Percentiles rank a stretch among this genome's conserved stretches.
Conservation (phyloP, 2,329 filamentous ascomycete species). For the Calonectria pseudoreteaudii region DNA sequence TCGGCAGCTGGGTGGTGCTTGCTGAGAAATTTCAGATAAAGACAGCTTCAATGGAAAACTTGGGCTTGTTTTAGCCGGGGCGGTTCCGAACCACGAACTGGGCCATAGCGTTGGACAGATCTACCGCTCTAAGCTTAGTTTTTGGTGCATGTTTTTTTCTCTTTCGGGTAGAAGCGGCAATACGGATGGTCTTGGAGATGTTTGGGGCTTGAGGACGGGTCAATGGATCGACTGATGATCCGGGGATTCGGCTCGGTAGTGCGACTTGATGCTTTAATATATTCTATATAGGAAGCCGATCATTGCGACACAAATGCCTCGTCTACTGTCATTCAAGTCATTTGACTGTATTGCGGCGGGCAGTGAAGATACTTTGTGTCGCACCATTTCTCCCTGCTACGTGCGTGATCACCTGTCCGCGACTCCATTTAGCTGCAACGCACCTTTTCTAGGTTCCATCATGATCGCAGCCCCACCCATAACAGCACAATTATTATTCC, state of each 20-base stretch:
- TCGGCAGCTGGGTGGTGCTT: not conserved
- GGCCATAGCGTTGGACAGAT: not conserved
- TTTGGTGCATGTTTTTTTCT: not conserved
- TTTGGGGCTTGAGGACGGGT: not conserved
- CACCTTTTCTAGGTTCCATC: not conserved
- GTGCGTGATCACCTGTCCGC: too few species aligned
- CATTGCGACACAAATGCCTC: not conserved
- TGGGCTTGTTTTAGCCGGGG: not conserved
- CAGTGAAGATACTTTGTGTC: not conserved
- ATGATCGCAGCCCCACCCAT: not conserved
- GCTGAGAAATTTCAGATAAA: not conserved
- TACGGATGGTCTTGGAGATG: not conserved
- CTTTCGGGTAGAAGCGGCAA: not conserved
- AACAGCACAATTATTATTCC: not conserved
- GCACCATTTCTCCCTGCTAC: not conserved
- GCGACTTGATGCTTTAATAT: not conserved
- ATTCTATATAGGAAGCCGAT: not conserved
- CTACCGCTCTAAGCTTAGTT: not conserved
- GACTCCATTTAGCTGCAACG: not conserved
- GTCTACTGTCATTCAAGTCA: too few species aligned
- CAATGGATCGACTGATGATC: too few species aligned
- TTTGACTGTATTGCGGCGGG: not conserved
- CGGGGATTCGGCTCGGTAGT: not conserved
- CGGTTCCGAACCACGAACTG: too few species aligned
- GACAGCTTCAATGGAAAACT: not conserved